Conservation (phyloP, 2,329 filamentous ascomycete genomes). For the Trichoderma sp. region DNA sequence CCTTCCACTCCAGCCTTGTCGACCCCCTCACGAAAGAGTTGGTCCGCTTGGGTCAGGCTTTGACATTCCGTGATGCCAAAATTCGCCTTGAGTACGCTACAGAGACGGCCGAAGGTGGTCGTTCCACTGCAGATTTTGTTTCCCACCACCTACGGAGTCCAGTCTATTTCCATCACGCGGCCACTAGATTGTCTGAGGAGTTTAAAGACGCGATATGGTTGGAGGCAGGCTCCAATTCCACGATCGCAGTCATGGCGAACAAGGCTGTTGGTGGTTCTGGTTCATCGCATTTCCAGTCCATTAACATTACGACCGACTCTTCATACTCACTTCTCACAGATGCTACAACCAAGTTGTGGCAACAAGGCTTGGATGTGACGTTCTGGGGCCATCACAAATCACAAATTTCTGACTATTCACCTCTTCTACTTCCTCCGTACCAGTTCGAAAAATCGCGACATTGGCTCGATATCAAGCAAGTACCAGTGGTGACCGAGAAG, state of each 20-base stretch:
- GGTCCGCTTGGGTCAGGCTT: conserved; percentile 27
- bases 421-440: conserved; percentile 40
- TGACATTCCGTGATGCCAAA: not conserved
- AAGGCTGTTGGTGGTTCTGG: conserved; percentile 23
- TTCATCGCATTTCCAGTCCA: conserved; percentile 20
- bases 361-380: too few species aligned
- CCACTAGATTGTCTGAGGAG: not conserved
- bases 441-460: conserved; percentile 45
- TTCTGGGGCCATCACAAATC: too few species aligned
- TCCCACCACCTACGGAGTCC: not conserved
- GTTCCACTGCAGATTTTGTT: not conserved
- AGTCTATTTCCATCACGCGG: not conserved
- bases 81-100: not conserved
- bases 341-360: too few species aligned
- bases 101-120: not conserved
- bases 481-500: too few species aligned
- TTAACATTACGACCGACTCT: not conserved
- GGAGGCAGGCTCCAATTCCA: conserved; percentile 46
- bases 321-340: too few species aligned
- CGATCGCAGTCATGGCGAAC: conserved; percentile 37
- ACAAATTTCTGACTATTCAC: too few species aligned
- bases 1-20: conserved; percentile 48
- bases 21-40: conserved; percentile 37
- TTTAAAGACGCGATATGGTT: conserved; percentile 27
- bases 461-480: conserved; percentile 39